Conservation (phyloP, 306 rosid genomes). For the Cotoneaster glaucophyllus region DNA sequence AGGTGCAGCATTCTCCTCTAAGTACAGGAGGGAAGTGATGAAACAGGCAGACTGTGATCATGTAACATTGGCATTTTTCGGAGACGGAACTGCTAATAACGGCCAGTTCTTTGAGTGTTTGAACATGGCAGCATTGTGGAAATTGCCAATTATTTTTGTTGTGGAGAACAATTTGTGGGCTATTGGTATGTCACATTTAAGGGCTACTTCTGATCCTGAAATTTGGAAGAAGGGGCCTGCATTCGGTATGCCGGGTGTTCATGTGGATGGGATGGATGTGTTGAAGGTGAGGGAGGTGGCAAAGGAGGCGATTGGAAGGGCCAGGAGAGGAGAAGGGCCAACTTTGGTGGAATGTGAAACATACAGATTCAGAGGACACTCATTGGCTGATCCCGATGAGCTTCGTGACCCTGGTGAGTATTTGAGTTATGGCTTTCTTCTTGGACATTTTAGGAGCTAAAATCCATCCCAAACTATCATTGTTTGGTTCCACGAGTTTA, state of each 20-base stretch:
- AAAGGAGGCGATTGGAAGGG: slow-evolving; percentile 83
- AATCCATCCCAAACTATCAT: too few relatives aligned
- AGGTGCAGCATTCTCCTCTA: slow-evolving; percentile 85
- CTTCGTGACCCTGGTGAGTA: slow-evolving; percentile 98
- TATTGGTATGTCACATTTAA: slow-evolving; percentile 93
- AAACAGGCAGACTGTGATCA: slow-evolving; percentile 63
- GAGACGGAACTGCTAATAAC: slow-evolving; percentile 93
- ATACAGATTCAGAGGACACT: slow-evolving; percentile 95
- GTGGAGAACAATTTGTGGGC: slow-evolving; percentile 99
- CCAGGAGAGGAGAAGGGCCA: slow-evolving; percentile 99
- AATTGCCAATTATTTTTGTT: slow-evolving; percentile 89
- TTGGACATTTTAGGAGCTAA: slow-evolving; percentile 2
- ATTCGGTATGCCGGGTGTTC: slow-evolving; percentile 97
- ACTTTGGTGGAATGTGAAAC: slow-evolving; percentile 96
- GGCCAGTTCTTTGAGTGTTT: slow-evolving; percentile 97
- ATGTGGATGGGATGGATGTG: slow-evolving; percentile 99
- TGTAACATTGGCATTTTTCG: slow-evolving; percentile 82
- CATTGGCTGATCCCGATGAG: slow-evolving; percentile 99
- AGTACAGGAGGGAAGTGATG: slow-evolving; percentile 80
- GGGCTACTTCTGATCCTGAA: slow-evolving; percentile 96
- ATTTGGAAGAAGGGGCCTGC: slow-evolving; percentile 99
- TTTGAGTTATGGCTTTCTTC: slow-evolving; percentile 11
- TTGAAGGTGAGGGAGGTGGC: slow-evolving; percentile 98
- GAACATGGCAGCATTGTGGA: slow-evolving; percentile 98
- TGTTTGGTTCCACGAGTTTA: too few relatives aligned